Evolutionary conservation across 2,329 filamentous ascomycete genomes (phyloP), one percentile per base, ranked within the genome.

Genomic region (Cercospora sojina): DNA sequence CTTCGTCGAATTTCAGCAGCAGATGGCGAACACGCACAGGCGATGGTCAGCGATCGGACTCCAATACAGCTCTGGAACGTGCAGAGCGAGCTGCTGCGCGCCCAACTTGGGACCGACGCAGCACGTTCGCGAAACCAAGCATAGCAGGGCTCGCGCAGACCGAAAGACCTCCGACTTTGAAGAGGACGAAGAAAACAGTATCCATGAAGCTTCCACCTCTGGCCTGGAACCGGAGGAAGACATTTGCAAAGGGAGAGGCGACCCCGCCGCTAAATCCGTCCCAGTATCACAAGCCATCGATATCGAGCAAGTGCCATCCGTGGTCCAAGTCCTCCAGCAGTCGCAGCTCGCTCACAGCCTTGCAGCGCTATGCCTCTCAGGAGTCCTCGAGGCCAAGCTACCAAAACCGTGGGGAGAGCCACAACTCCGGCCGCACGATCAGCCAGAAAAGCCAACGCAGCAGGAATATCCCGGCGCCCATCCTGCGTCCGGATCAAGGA

Each of bases 181-280:
- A 63, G 35, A 47, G 31, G 2, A 4, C 60, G 9, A 5, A 3
- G 13, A 47, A 47, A 8, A 18, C 16, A 27, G 55, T 62, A 9
- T 60, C 56, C 25, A 25, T 67, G 18, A 62, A 59, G 16, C 58
- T 64, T 5, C 56, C 56, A 25, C 57, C 62, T 4, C 18, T 64
- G 5, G 23, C 32, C 6, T 68, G 64, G 66, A 70, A 67, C 27
- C 64, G 64, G 10, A 64, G 64, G 31, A 65, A 58, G 12, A 67
- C 64, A 6, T 65, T 68, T 25, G 64, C 68, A 2, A 60, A 35
- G 47, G 47, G 47, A 23, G 31, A 25, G 13, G n/a, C 27, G 8
- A 31, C 32, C 6, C 27, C 57, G 6, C 35, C 58, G 7, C 58
- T 29, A 1, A 16, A 47, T 6, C 10, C 27, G 9, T 58, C 32